Evolutionary conservation across 1,139 yeast genomes (phyloP).

Genomic region (Kluyveromyces marxianus): DNA sequence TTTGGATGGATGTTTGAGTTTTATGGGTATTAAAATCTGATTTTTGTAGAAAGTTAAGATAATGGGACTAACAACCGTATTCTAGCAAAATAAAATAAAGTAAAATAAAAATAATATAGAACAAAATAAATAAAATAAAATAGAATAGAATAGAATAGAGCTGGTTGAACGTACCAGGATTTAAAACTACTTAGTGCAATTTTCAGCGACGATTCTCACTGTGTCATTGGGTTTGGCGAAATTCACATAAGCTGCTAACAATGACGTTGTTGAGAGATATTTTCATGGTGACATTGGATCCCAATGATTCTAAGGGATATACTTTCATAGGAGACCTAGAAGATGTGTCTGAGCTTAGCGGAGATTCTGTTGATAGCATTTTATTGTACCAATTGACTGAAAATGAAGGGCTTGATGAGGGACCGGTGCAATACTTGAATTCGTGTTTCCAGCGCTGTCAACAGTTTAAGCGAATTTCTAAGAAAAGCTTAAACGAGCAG

Average conservation of each 20-base stretch:
- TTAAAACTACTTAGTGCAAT: no score
- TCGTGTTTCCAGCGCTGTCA: conserved; percentile 25
- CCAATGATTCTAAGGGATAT: conserved; percentile 17
- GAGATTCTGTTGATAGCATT: conserved; percentile 24
- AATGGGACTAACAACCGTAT: no score
- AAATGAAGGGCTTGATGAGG: conserved; percentile 19
- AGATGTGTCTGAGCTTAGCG: conserved; percentile 3
- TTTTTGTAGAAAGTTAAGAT: no score
- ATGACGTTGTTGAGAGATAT: conserved; percentile 25
- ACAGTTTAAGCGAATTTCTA: conserved; percentile 21
- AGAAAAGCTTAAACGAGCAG: conserved; percentile 20
- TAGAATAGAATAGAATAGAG: no score
- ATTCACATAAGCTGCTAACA: not conserved
- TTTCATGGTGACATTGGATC: conserved; percentile 20
- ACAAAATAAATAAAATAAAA: no score
- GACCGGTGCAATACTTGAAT: conserved; percentile 24
- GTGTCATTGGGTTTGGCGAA: no score
- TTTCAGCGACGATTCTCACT: no score
- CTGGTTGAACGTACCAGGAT: no score
- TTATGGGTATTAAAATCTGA: no score
- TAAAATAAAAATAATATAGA: no score
- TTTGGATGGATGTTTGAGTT: no score
- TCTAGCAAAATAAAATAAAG: no score
- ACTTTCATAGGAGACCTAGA: conserved; percentile 16
- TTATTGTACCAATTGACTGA: conserved; percentile 28